Conservation (phyloP, 1,284 basidiomycete species). For the Tetrapyrgos nigripes region DNA sequence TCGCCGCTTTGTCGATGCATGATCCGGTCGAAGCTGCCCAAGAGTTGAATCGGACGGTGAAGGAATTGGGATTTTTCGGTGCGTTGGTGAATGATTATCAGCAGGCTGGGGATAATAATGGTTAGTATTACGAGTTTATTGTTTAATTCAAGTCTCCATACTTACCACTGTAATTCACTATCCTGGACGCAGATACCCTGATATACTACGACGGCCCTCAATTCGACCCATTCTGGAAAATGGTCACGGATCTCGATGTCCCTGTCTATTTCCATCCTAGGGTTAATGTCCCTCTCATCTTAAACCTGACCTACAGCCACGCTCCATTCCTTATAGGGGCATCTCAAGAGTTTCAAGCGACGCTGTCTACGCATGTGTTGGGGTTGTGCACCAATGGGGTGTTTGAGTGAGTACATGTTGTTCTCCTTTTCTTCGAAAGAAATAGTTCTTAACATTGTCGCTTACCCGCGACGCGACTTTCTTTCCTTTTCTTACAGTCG, state of each 20-base stretch:
- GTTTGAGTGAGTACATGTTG: too few relatives aligned
- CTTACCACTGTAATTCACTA: conserved; percentile 13
- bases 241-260: conserved; percentile 19
- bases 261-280: conserved; percentile 28
- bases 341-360: conserved; percentile 44
- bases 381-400: conserved; percentile 47
- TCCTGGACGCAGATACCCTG: conserved; percentile 35
- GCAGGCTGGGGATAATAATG: too few relatives aligned
- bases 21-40: too few relatives aligned
- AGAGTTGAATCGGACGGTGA: too few relatives aligned
- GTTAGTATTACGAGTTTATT: too few relatives aligned
- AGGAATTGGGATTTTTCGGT: too few relatives aligned
- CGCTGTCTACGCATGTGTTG: conserved; percentile 46
- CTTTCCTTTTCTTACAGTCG: too few relatives aligned
- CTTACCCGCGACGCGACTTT: too few relatives aligned
- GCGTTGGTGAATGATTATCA: too few relatives aligned
- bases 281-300: conserved; percentile 35
- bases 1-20: too few relatives aligned
- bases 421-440: too few relatives aligned
- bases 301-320: conserved; percentile 35
- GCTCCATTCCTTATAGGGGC: conserved; percentile 40
- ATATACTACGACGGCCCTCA: conserved; percentile 24
- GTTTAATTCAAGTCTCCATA: conserved; percentile 20
- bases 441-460: conserved; percentile 29
- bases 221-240: too few relatives aligned